Base-by-base conservation (phyloP, 192 early-diverging fungal species). In the Entophlyctis luteolus region DNA sequence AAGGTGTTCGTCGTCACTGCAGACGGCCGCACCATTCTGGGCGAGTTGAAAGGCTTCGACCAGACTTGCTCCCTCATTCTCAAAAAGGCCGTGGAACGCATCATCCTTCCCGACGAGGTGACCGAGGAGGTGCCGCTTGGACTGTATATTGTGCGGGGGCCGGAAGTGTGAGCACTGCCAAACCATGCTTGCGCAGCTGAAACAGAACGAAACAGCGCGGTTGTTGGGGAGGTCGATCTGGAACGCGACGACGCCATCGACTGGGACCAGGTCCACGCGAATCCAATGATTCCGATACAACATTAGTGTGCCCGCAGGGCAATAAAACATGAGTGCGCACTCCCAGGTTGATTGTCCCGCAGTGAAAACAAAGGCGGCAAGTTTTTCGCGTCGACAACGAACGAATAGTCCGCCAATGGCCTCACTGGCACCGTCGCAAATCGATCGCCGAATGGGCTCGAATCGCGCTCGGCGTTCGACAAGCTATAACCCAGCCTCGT, bases 21-120 rank as follows among this genome's bases (percentile, higher is more conserved):
- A 37, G 58, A 60, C 18, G 58, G 58, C 5, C 20, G 58, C 16
- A 60, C 58, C 18, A 60, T 60, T 28, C 39, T 60, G 58, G 58
- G 58, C 18, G 58, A 60, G 58, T 28, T 60, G 37, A 60, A 60
- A 31, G 58, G 58, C 34, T 60, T 60, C 32, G 58, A 60, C 58
- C 58, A 60, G 38, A 60, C 58, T 6, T 60, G 58, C 25, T 46
- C 58, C 5, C 58, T 60, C 16, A 60, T 60, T 46, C 58, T 60
- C 10, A 60, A 60, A 27, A 60, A 60, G 29, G 58, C 58, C 25
- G 58, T 60, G 18, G 58, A 60, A 60, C 35, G 58, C 23, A 60
- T 60, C 38, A 60, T 60, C 25, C 58, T 46, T 23, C 39, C 39
- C 5, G 47, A 42, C 58, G 58, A 60, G 10, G 39, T 45, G 6